These are phyloP conservation scores for Candida dubliniensis DNA, from an alignment of 1,139 yeast species.

Conservation along the genomic window DNA sequence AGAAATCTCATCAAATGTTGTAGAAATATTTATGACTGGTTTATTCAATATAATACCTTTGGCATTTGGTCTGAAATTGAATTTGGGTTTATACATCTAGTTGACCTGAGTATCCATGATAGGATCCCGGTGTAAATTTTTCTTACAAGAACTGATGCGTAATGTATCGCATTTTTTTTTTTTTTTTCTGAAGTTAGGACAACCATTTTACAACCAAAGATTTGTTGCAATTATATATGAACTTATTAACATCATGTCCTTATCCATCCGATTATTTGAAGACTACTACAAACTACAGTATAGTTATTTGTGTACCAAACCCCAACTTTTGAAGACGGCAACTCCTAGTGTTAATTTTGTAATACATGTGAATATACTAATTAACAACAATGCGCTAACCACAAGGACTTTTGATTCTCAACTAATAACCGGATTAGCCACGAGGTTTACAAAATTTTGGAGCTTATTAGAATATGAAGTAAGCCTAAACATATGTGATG, in stretches of 20 bases:
- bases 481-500: constrained; percentile 13
- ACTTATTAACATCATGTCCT: constrained; percentile 5
- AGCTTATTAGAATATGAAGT: constrained; percentile 17
- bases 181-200: constrained; percentile 1
- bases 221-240: no score
- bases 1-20: constrained; percentile 12
- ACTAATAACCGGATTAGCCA: constrained; percentile 13
- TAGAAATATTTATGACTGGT: constrained; percentile 7
- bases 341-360: constrained; percentile 9
- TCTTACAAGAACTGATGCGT: not conserved
- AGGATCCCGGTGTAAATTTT: not conserved
- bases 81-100: constrained; percentile 8
- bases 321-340: not conserved
- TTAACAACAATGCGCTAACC: constrained; percentile 17
- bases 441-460: constrained; percentile 18
- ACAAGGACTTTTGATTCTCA: constrained; percentile 13
- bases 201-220: not conserved
- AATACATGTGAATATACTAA: constrained; percentile 13
- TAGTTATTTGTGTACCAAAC: not conserved
- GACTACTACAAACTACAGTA: constrained; percentile 17
- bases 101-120: not conserved
- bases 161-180: not conserved
- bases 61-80: constrained; percentile 9
- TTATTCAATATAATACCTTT: constrained; percentile 10
- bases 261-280: constrained; percentile 11